Base-by-base conservation (phyloP, 345 rosid genomes). In the Sonneratia alba region DNA sequence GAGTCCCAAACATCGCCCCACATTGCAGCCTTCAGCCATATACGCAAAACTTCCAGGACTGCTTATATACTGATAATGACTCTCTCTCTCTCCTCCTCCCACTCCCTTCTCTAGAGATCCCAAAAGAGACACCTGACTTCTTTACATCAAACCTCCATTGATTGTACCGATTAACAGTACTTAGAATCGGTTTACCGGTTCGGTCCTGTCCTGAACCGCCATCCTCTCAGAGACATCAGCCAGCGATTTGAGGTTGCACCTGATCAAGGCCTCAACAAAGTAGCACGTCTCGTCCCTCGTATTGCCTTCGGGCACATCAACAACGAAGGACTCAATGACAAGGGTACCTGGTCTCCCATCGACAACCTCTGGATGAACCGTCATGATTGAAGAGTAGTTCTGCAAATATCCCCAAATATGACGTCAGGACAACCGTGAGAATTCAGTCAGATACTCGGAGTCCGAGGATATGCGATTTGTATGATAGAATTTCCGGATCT, bases 291-390 rank as follows among this genome's bases (percentile, higher is more conserved):
- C 90, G 15, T 86, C 88, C 73, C 79, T 76, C 37, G 90, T 84
- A 75, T 86, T 86, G 61, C 88, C 90, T 12, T 83, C 85, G n/a
- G 90, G 90, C 70, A 83, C 86, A 65, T 86, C 90, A 38, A 86
- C 87, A n/a, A 83, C 80, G 55, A 84, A 86, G 10, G 90, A 86
- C 76, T 86, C 88, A 7, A 84, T 78, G 34, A 84, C 88, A 65
- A 84, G 49, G 24, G 90, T 84, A 64, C 88, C 86, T 16, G 82
- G 82, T 67, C 88, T 81, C 70, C 84, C 90, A 49, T 84, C 90
- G 27, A 81, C 73, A 57, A 79, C 74, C 74, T 83, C 86, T 0
- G 87, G 89, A 73, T 86, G 88, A 68, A 84, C 84, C 0, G 87
- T 81, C 72, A 83, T 77, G n/a, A 79, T 64, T 1, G 88, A 84